Evolutionary conservation across 768 basidiomycete genomes (phyloP).

Genomic region (Hygrophoropsis aurantiaca): DNA sequence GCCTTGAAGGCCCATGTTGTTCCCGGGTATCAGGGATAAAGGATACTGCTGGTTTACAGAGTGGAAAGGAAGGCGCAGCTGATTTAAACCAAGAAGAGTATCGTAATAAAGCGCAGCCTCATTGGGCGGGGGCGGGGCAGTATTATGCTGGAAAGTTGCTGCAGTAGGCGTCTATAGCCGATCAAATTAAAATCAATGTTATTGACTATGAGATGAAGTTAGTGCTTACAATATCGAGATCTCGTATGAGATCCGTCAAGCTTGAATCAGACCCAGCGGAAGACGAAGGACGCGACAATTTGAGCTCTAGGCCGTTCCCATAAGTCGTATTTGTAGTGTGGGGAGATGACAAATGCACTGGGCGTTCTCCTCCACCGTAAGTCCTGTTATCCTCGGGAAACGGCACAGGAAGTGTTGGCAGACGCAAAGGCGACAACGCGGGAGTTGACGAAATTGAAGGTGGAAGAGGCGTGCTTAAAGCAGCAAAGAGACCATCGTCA

Average conservation of each 20-base stretch:
- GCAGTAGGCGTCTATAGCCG: conserved; percentile 25
- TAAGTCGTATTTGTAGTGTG: conserved; percentile 5
- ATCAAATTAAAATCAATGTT: conserved; percentile 4
- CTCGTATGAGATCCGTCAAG: conserved; percentile 19
- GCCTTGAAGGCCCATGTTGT: too few species aligned
- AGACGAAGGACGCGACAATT: conserved; percentile 20
- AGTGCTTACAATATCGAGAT: conserved; percentile 28
- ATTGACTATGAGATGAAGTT: background rate
- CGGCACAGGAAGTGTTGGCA: conserved; percentile 16
- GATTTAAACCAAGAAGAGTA: conserved; percentile 2
- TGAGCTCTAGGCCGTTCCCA: conserved; percentile 9
- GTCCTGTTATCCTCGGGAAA: conserved; percentile 8
- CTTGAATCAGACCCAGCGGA: conserved; percentile 17
- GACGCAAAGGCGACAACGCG: conserved; percentile 7
- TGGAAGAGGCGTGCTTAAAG: conserved; percentile 3
- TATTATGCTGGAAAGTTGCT: conserved; percentile 14
- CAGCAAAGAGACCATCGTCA: conserved; percentile 13
- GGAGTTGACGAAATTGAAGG: conserved; percentile 5
- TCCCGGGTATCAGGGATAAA: background rate
- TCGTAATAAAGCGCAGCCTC: background rate
- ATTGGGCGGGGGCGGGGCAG: background rate
- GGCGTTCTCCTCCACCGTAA: background rate
- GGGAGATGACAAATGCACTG: conserved; percentile 12
- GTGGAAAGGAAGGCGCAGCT: background rate
- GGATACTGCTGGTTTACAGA: background rate